Percentiles rank a stretch among this genome's conserved stretches.
Conservation (phyloP, 2,329 filamentous ascomycete genomes). For the Fusarium pilosicola region DNA sequence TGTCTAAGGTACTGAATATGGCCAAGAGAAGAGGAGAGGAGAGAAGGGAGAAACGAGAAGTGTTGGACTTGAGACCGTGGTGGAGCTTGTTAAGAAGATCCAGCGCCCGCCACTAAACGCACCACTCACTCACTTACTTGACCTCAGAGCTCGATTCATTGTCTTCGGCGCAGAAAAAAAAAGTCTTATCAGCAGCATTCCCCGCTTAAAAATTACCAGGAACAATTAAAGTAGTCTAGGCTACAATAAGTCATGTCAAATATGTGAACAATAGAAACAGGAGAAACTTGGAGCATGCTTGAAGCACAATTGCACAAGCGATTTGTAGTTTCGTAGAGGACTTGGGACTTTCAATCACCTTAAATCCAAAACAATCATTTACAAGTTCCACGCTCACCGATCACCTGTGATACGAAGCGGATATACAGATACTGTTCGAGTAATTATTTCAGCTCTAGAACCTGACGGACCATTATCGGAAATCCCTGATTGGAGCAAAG, state of each 20-base stretch:
- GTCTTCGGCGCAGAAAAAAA: not conserved
- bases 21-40: not conserved
- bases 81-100: conserved; percentile 30
- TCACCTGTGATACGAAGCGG: not conserved
- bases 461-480: conserved; percentile 11
- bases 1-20: conserved; percentile 14
- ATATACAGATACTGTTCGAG: not conserved
- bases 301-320: not conserved
- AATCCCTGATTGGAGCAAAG: conserved; percentile 17
- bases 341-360: not conserved
- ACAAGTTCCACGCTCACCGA: not conserved
- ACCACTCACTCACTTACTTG: not conserved
- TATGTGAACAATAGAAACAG: not conserved
- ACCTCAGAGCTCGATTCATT: conserved; percentile 4
- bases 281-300: not conserved
- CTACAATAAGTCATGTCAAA: not conserved
- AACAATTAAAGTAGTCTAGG: not conserved
- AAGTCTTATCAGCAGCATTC: conserved; percentile 31
- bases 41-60: conserved; percentile 15
- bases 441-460: not conserved
- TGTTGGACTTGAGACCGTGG: conserved; percentile 6
- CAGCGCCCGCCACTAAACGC: conserved; percentile 22
- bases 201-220: conserved; percentile 20
- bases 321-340: not conserved
- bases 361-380: not conserved